Evolutionary conservation across 495 filamentous ascomycete genomes (phyloP).

Genomic region (Terfezia boudieri): DNA sequence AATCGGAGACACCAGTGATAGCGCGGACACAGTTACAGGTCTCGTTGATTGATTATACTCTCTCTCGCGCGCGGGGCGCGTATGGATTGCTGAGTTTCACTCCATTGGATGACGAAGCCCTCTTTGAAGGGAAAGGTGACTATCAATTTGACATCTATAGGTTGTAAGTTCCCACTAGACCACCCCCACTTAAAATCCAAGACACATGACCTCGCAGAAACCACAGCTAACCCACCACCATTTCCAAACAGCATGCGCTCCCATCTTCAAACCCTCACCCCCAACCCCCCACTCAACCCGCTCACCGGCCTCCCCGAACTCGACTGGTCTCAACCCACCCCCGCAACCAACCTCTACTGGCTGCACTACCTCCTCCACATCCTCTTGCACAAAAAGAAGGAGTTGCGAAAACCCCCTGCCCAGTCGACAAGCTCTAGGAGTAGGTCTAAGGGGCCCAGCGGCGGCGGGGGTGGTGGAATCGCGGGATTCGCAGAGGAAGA

Average conservation of each 20-base stretch:
- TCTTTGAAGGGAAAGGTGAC: slow-evolving; percentile 18
- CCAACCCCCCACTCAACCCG: neutral
- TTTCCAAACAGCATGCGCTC: neutral
- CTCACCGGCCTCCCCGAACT: neutral
- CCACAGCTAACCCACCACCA: too few species aligned
- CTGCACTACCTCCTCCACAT: slow-evolving; percentile 17
- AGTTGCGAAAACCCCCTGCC: slow-evolving; percentile 3
- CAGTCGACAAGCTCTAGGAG: slow-evolving; percentile 12
- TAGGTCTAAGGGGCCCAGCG: slow-evolving; percentile 2
- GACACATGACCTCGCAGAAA: neutral
- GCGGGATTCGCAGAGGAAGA: slow-evolving; percentile 14
- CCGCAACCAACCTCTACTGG: slow-evolving; percentile 15
- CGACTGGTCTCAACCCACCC: neutral
- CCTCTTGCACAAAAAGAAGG: slow-evolving; percentile 10
- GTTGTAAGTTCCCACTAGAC: slow-evolving; percentile 13
- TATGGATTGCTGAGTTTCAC: slow-evolving; percentile 2
- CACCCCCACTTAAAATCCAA: neutral
- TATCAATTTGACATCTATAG: slow-evolving; percentile 21
- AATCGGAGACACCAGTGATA: slow-evolving; percentile 1
- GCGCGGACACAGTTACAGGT: slow-evolving; percentile 7
- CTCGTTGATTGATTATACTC: slow-evolving; percentile 17
- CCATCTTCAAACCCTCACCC: neutral
- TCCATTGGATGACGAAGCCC: slow-evolving; percentile 14
- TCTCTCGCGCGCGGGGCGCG: slow-evolving; percentile 12
- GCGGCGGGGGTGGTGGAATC: slow-evolving; percentile 6